Conservation (phyloP, 2,329 filamentous ascomycete genomes). For the Pseudogymnoascus sp. region DNA sequence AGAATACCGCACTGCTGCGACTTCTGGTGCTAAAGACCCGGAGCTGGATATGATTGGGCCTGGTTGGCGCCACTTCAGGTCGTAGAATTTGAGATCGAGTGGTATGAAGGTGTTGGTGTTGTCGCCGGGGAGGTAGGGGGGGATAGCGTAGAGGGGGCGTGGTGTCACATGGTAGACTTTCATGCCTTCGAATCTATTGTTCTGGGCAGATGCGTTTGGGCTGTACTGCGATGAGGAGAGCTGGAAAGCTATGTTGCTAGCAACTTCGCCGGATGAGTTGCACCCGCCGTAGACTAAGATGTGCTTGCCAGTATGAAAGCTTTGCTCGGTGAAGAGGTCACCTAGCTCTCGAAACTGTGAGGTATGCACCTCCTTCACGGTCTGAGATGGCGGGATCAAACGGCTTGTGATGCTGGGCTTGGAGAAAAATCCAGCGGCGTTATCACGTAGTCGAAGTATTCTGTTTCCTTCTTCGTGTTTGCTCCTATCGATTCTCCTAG, state of each 20-base stretch:
- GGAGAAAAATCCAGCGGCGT: neutral
- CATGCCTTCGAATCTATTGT: neutral
- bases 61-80: conserved; percentile 51
- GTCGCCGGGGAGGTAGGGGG: neutral
- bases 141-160: neutral
- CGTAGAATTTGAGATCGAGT: conserved; percentile 63
- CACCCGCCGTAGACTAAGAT: conserved; percentile 10
- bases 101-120: conserved; percentile 50
- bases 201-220: neutral
- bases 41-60: conserved; percentile 53
- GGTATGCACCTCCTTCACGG: neutral
- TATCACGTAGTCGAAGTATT: neutral
- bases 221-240: conserved; percentile 29
- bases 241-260: conserved; percentile 23
- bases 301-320: neutral
- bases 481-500: neutral
- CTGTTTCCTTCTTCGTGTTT: neutral
- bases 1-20: conserved; percentile 44
- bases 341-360: neutral
- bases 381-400: neutral
- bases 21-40: conserved; percentile 52
- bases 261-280: conserved; percentile 11
- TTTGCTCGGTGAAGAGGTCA: neutral
- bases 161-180: neutral
- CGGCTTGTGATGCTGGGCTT: neutral